Conservation (phyloP, 352 stramenopile genomes). For the Lagenidium giganteum region DNA sequence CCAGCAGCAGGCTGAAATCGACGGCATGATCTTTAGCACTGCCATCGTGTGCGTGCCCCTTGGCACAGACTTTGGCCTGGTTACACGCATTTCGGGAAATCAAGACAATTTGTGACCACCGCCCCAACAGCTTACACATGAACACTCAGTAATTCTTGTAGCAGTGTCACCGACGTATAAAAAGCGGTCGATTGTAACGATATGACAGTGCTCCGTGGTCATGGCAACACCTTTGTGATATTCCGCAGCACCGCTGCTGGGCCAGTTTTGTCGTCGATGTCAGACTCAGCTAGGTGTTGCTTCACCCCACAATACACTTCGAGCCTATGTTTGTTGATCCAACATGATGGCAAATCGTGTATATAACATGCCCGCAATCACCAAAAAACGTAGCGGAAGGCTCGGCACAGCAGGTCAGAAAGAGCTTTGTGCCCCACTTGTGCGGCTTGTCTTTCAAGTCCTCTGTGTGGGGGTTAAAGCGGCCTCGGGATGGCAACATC, state of each 20-base stretch:
- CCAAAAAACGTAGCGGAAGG: no score
- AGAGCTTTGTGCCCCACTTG: constrained; percentile 13
- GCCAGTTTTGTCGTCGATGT: constrained; percentile 3
- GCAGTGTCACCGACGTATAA: not conserved
- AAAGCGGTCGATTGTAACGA: not conserved
- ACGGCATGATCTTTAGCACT: not conserved
- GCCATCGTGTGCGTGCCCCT: not conserved
- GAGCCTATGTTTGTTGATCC: no score
- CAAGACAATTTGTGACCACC: not conserved
- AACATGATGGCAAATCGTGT: no score
- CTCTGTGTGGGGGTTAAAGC: not conserved
- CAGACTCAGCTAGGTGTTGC: not conserved
- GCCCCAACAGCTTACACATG: constrained; percentile 1
- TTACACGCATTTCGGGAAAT: not conserved
- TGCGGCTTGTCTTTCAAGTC: constrained; percentile 14
- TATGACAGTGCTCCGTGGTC: not conserved
- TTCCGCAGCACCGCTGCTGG: constrained; percentile 10
- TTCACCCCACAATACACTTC: constrained; percentile 12
- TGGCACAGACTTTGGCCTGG: not conserved
- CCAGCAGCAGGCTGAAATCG: not conserved
- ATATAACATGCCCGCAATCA: no score
- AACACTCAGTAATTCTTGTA: not conserved
- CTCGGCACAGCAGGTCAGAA: constrained; percentile 10
- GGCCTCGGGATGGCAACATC: constrained; percentile 2
- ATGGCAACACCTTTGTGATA: not conserved